Base-by-base conservation (phyloP, 2,329 filamentous ascomycete species). In the Diaporthe ilicicola region DNA sequence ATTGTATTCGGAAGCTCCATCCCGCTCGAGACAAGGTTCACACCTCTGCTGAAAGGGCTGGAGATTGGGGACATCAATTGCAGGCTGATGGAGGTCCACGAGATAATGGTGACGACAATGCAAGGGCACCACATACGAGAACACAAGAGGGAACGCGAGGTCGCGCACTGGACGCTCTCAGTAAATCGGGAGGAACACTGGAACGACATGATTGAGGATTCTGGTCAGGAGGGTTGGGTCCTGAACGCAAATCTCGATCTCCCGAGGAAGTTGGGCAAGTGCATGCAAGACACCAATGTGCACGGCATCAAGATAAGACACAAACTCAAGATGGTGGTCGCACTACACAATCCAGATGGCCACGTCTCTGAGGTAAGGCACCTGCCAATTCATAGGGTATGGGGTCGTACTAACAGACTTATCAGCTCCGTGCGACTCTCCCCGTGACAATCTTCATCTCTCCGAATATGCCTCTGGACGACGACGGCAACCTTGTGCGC, bases 381-480 rank as follows among this genome's bases (percentile, higher is more conserved):
- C 67, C 27, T 48, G 22, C 22, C 19, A 44, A 29, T 46, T 37
- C 37, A 32, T 59, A 22, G 37, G 1, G 29, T 64, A 34, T 27
- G 46, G 29, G 59, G 46, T 61, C 27, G 44, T 72, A 77, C 68
- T 74, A 71, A 79, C 73, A 29, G 46, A 69, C 27, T 71, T 48
- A 22, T 13, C 74, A 93, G 90, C 89, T 98, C 66, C 92, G 95
- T 66, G 95, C 95, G 56, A 96, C 94, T 51, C 89, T 98, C 39
- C 95, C 96, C 1, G 89, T 98, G 19, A 94, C 94, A 68, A 91
- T 99, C 48, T 98, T 97, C 82, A 98, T 98, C 75, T 99, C 96
- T 6, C 95, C 96, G 0, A 96, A 96, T 78, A 90, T 97, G 76
- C 92, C 94, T 0, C 89, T 98, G 46, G 94, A 96, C 76, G 94